A percentile compares a stretch with the other conserved stretches of the same genome.
These are phyloP conservation scores for Gastrolobium villosum DNA, from an alignment of 306 rosid genomes.

Conservation along the genomic window DNA sequence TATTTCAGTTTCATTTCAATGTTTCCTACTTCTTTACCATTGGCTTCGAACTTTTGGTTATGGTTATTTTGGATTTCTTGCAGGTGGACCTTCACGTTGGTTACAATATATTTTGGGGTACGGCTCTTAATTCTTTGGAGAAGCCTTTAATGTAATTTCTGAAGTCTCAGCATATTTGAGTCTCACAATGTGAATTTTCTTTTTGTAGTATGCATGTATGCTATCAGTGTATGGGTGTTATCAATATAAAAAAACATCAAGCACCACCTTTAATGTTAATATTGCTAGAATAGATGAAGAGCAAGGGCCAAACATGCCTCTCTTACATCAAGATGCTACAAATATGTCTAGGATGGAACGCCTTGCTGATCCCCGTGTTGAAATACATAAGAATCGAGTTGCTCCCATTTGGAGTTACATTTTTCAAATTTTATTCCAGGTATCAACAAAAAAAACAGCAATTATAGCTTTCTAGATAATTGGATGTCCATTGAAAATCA, in stretches of 20 bases:
- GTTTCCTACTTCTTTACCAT: constrained; percentile 28
- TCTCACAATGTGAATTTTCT: constrained; percentile 42
- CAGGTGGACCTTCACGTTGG: constrained; percentile 86
- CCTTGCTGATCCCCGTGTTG: constrained; percentile 41
- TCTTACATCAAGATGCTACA: constrained; percentile 56
- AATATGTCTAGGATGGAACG: constrained; percentile 40
- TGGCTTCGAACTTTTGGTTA: constrained; percentile 20
- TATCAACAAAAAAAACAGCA: constrained; percentile 33
- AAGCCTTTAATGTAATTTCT: constrained; percentile 30
- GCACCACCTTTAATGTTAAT: constrained; percentile 36
- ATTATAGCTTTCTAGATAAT: constrained; percentile 22
- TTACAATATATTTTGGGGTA: constrained; percentile 85
- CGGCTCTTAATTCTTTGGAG: constrained; percentile 40
- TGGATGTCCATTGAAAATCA: constrained; percentile 1
- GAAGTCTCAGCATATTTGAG: not conserved
- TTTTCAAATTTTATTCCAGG: constrained; percentile 70
- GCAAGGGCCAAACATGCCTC: constrained; percentile 63
- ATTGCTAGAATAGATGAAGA: constrained; percentile 59
- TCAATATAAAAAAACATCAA: constrained; percentile 50
- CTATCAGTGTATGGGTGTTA: constrained; percentile 73
- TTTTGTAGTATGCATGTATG: constrained; percentile 71
- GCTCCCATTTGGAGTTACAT: constrained; percentile 52
- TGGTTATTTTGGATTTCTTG: constrained; percentile 52
- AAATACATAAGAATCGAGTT: constrained; percentile 34
- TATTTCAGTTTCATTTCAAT: constrained; percentile 31